Evolutionary conservation across 352 stramenopile species (phyloP).

Genomic region (Phytopythium delawarense): DNA sequence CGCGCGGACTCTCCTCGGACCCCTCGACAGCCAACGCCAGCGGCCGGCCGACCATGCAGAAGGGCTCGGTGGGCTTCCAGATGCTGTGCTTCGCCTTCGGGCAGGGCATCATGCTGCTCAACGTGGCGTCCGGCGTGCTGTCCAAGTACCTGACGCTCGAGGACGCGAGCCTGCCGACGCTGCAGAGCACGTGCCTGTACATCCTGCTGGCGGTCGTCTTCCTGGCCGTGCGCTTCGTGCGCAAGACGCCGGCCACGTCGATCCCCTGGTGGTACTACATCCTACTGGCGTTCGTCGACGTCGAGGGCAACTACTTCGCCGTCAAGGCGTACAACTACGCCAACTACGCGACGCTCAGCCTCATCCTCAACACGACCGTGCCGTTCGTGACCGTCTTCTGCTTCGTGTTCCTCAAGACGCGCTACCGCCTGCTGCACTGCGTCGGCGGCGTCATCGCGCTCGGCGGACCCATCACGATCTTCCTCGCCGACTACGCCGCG

Average conservation of each 20-base stretch:
- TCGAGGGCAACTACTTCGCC: constrained; percentile 69
- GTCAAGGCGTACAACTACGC: constrained; percentile 71
- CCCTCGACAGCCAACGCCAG: neutral
- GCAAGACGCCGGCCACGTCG: constrained; percentile 28
- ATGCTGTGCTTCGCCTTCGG: constrained; percentile 59
- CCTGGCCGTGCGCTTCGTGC: constrained; percentile 30
- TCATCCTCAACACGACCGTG: constrained; percentile 69
- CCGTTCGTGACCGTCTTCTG: constrained; percentile 65
- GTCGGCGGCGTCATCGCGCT: constrained; percentile 36
- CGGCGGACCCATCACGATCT: constrained; percentile 49
- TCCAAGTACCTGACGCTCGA: constrained; percentile 57
- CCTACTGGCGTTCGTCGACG: constrained; percentile 49
- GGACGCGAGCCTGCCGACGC: constrained; percentile 44
- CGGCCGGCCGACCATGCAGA: constrained; percentile 10
- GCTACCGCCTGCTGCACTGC: constrained; percentile 55
- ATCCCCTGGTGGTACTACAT: constrained; percentile 61
- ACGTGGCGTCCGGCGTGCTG: constrained; percentile 48
- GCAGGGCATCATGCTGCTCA: constrained; percentile 65
- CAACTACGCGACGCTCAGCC: constrained; percentile 61
- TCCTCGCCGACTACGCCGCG: constrained; percentile 49
- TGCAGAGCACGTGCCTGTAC: constrained; percentile 62
- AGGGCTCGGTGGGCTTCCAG: constrained; percentile 31
- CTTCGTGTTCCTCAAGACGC: constrained; percentile 63
- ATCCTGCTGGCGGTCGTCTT: constrained; percentile 46
- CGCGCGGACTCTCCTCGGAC: neutral